Base-by-base conservation (phyloP, 2,329 filamentous ascomycete species). In the Aspergillus ustus region DNA sequence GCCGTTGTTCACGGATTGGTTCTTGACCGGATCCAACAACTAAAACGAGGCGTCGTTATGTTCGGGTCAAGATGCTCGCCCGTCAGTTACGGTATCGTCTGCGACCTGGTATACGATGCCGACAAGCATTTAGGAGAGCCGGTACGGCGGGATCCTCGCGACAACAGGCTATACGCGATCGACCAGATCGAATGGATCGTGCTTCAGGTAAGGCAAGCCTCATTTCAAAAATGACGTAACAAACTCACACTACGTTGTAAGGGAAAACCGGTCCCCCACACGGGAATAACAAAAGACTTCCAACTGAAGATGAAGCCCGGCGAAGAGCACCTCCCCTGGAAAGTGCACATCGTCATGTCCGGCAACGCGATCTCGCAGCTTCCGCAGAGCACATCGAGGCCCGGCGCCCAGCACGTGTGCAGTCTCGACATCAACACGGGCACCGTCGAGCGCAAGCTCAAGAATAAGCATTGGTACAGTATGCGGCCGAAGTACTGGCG, bases 171-270 rank as follows among this genome's bases (percentile, higher is more conserved):
- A 31, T 78, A 71, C 52, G 75, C 72, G 1, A 50, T 70, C 7
- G 64, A 74, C 22, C 73, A 76, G 61, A 70, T 78, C 9, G 70
- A 76, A 50, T 78, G 76, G 76, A 64, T 78, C 43, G 68, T 77
- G 13, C 62, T 68, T 31, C 68, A 75, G 71, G 72, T 75, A 67
- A 37, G 45, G 2, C n/a, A n/a, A n/a, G n/a, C n/a, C n/a, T n/a
- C n/a, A n/a, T n/a, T n/a, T n/a, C n/a, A n/a, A n/a, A n/a, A n/a
- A 28, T 28, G 25, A 9, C n/a, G 5, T 1, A 28, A 17, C 4
- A n/a, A n/a, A 9, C 20, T 60, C 28, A 60, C 7, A 46, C 20
- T 13, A 51, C 4, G n/a, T 4, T 5, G 40, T 13, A 22, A 72
- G 70, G 70, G 68, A 40, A 28, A 45, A 3, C 55, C 68, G 2